Base-by-base conservation (phyloP, 441 rosid species). In the Arabidopsis lyrata region DNA sequence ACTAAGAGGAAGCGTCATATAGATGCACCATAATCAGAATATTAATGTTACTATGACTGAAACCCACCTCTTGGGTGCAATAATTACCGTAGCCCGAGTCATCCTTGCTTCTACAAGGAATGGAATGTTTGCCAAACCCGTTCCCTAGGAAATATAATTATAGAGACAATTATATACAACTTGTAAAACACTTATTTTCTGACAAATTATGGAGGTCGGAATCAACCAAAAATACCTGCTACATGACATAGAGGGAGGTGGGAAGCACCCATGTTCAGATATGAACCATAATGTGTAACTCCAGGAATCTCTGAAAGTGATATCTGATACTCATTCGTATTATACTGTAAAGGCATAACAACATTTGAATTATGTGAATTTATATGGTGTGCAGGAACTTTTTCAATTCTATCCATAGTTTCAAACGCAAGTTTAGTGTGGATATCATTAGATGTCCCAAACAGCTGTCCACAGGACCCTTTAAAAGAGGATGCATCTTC, bases 261-360 rank as follows among this genome's bases (percentile, higher is more conserved):
- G 59, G 82, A 65, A 61, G 70, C 66, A 47, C 66, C 77, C 73
- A 36, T 72, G 59, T 77, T 73, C 62, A 72, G 73, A 65, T 56
- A 63, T 39, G 82, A 58, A 67, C 79, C 83, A 74, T 39, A 61
- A 71, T 76, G 76, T 56, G 81, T 39, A 83, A 53, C 84, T 55
- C 77, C 85, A 63, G 79, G 66, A 22, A 60, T 54, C 79, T 77
- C 85, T 63, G 82, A 64, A 78, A 70, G 38, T 36, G 87, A 87
- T 91, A 88, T 84, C 96, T 93, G 97, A 88, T 78, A 68, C 98
- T 93, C 88, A 89, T 83, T 79, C 52, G 90, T 95, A 86, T 84
- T 41, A 80, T 75, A 84, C 72, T 79, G 97, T 91, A 89, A 95
- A 92, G 98, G 99, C 87, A 86, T 81, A 89, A 89, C 98, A 87